Evolutionary conservation across 306 rosid species (phyloP), one percentile per base, ranked within the genome.

Genomic region (Phaseolus lunatus): DNA sequence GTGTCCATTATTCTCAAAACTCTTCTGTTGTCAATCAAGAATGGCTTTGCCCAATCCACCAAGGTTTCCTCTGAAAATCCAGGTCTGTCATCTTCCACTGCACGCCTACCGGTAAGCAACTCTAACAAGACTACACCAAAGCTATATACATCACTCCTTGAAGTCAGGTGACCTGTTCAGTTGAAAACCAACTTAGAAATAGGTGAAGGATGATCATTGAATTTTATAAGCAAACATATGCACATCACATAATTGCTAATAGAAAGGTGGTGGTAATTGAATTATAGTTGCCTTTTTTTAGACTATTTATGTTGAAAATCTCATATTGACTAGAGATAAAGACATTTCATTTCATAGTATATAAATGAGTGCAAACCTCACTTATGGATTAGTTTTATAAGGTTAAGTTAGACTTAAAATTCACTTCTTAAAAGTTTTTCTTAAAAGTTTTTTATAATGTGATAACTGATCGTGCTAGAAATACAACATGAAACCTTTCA

Each of bases 21-120:
- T 66, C 97, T 90, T 76, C 85, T 87, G 43, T 78, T 66, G 13
- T 95, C 98, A 6, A 48, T 85, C 61, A 94, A 9, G 78, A 89
- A 90, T 15, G 96, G 98, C 77, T 80, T 90, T 20, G 93, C 97
- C 98, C 98, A 94, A 70, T 92, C 93, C 41, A 92, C 98, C 70
- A 95, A 80, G 33, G 93, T 90, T 75, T 95, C 96, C 18, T 92
- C 97, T 0, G 82, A 85, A 76, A 76, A 71, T 52, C 92, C 94
- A 1, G 81, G 85, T 64, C 85, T 77, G 0, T 86, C 90, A 1
- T 89, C 86, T 35, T 86, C 91, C 77, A 87, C 24, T 12, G 96
- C 97, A 9, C 90, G 88, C 82, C 82, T 90, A 73, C 98, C 97
- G 0, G 97, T 81, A 37, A 94, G 83, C 43, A 94, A 83, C 84